Base-by-base conservation (phyloP, 352 stramenopile species). In the Phytophthora macrochlamydospora region DNA sequence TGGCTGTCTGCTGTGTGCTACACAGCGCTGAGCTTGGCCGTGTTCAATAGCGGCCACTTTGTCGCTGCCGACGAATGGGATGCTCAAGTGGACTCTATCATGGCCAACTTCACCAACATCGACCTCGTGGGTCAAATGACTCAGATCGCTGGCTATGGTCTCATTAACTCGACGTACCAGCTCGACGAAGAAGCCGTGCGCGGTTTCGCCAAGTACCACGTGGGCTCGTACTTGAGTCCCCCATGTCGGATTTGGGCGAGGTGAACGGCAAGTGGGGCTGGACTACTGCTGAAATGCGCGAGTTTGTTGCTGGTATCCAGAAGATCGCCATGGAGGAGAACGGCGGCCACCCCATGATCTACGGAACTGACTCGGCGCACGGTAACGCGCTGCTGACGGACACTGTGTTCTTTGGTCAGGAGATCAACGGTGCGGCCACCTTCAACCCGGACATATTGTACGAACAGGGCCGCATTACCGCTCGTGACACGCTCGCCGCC, bases 171-270 rank as follows among this genome's bases (percentile, higher is more conserved):
- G 5, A 67, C 89, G 35, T 56, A 63, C 33, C 73, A 67, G 2
- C 56, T 89, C 11, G 77, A 92, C 38, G 62, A 76, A 33, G 74
- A 74, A 2, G 56, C 74, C 5, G 62, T 94, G 9, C 69, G 73
- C 28, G 53, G 71, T 4, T 90, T 81, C 50, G 87, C 87, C 5
- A 70, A 84, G 57, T 61, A 85, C 18, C 83, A 90, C 24, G 73
- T 96, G 33, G 91, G 91, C 11, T 96, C 86, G 28, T 92, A 96
- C 51, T 59, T 97, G 9, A 95, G 95, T 64, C 77, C 74, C 79
- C 84, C 8, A 60, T 65, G 29, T 42, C 58, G 11, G 28, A 43
- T 28, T 13, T 50, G n/a, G 33, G 32, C 35, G 24, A 51, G 44
- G 7, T 31, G 13, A 35, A 69, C 43, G 65, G 37, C 42, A 48